Percentiles rank a stretch among this genome's conserved stretches.
These are phyloP conservation scores for Coccomyxa subellipsoidea DNA, from an alignment of 163 green algal species.

Conservation along the genomic window DNA sequence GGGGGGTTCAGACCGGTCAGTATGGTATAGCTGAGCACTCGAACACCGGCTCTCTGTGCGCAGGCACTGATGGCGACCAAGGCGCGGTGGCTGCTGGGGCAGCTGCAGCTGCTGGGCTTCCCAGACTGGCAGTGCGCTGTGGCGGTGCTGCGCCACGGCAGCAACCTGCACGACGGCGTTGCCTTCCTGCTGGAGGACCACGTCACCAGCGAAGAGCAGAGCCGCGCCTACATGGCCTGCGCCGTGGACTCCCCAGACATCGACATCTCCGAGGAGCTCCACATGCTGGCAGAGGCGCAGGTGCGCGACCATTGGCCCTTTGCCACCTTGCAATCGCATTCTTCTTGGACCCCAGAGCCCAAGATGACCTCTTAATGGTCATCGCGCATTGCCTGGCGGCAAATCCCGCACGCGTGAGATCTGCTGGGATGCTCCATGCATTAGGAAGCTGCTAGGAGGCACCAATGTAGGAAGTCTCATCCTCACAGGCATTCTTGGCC, in stretches of 20 bases:
- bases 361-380: neutral
- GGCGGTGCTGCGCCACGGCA: slow-evolving; percentile 59
- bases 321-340: neutral
- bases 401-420: too few species aligned
- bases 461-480: too few species aligned
- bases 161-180: slow-evolving; percentile 49
- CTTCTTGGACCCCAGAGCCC: neutral
- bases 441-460: too few species aligned
- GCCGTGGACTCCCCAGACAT: slow-evolving; percentile 32
- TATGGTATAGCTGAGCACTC: too few species aligned
- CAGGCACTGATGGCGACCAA: slow-evolving; percentile 48
- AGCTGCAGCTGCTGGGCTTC: slow-evolving; percentile 57
- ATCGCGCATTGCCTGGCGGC: too few species aligned
- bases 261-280: slow-evolving; percentile 52
- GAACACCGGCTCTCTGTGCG: too few species aligned
- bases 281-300: slow-evolving; percentile 33
- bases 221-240: slow-evolving; percentile 12
- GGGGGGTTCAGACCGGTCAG: too few species aligned
- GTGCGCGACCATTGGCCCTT: neutral
- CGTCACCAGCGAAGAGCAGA: slow-evolving; percentile 32
- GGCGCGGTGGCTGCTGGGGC: slow-evolving; percentile 35
- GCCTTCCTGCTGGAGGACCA: slow-evolving; percentile 52
- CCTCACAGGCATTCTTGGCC: too few species aligned
- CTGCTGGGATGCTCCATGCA: too few species aligned
- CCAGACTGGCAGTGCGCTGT: slow-evolving; percentile 37